Base-by-base conservation (phyloP, 1,284 basidiomycete genomes). In the Coniferiporia weirii region DNA sequence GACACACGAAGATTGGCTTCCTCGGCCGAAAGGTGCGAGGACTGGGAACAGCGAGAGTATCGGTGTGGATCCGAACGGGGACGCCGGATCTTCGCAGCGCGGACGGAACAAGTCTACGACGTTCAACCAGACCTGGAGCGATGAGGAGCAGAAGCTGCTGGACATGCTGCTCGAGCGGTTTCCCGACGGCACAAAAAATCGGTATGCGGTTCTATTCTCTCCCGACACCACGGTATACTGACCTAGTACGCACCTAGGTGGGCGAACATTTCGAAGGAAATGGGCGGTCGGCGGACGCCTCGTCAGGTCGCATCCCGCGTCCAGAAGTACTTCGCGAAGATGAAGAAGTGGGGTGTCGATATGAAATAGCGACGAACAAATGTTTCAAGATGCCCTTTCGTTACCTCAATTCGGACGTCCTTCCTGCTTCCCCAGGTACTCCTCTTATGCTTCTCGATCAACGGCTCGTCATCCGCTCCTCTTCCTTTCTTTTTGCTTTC, bases 271-370 rank as follows among this genome's bases (percentile, higher is more conserved):
- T 91, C 89, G 12, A 74, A 78, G 53, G 89, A 86, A 19, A 91
- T 91, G 89, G 76, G 82, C 58, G 89, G 89, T 1, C 75, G 75
- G 52, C 75, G 89, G 56, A 91, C 89, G 2, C 82, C 89, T 7
- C 74, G 89, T 61, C 89, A 91, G 71, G 89, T 91, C n/a, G 87
- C 89, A 27, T 90, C 87, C 72, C 80, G 89, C 19, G 89, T 91
- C 54, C 89, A 91, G 66, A 91, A 91, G 71, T 91, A 90, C 71
- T 87, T 89, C 68, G 86, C 88, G 68, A 91, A 91, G 74, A 69
- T 91, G 69, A 89, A 85, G 71, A 79, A 80, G 64, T 89, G 83
- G 69, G 89, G 89, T 34, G 67, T 82, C 17, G 72, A 75, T 17
- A 44, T 61, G 50, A 27, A n/a, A 27, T 59, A 38, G 17, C 17